A percentile compares a stretch with the other conserved stretches of the same genome.
These are phyloP conservation scores for Skeletonema grethae DNA, from an alignment of 108 stramenopile species.

Conservation along the genomic window DNA sequence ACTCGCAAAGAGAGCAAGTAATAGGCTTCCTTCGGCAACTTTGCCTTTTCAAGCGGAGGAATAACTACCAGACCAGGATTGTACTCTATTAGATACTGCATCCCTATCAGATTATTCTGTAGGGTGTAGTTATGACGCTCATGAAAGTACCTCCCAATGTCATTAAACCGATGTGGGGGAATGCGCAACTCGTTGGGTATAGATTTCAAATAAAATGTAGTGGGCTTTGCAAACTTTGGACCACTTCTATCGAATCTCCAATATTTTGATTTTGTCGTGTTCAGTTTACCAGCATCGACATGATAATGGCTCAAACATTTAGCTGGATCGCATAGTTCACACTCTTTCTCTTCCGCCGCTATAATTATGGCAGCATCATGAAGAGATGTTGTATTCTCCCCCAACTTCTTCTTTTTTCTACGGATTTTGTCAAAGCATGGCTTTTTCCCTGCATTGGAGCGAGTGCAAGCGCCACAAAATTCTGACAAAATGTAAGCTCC, in stretches of 20 bases:
- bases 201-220: constrained; percentile 34
- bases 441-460: constrained; percentile 2
- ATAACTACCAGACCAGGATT: constrained; percentile 44
- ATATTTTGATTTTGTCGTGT: constrained; percentile 19
- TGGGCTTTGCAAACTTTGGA: constrained; percentile 38
- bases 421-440: constrained; percentile 17
- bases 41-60: constrained; percentile 10
- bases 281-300: not conserved
- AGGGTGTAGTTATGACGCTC: constrained; percentile 23
- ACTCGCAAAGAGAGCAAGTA: constrained; percentile 45
- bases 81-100: constrained; percentile 43
- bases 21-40: constrained; percentile 32
- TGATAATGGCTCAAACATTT: constrained; percentile 25
- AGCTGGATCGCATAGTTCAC: constrained; percentile 27
- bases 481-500: constrained; percentile 10
- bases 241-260: constrained; percentile 38
- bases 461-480: constrained; percentile 22
- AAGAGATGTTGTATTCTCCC: constrained; percentile 10
- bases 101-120: constrained; percentile 6
- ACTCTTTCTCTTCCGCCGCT: constrained; percentile 8
- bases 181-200: constrained; percentile 40
- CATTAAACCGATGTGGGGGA: constrained; percentile 35
- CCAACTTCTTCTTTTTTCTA: not conserved
- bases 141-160: constrained; percentile 21
- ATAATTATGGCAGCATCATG: constrained; percentile 17